Evolutionary conservation across 257 asterid species (phyloP).

Genomic region (Ehretia macrophylla): DNA sequence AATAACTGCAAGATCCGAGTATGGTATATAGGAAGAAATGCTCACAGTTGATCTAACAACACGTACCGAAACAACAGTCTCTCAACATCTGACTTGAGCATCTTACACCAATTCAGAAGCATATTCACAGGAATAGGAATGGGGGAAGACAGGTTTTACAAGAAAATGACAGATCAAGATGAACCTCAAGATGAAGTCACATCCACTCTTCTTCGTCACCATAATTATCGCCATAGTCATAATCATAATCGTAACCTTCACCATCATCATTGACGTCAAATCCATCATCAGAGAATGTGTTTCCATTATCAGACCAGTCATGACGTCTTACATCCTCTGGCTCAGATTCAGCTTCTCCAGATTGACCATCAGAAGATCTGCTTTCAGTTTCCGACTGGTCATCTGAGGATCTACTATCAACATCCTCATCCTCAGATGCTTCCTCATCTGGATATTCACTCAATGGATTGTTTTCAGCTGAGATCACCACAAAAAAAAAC

Average conservation of each 20-base stretch:
- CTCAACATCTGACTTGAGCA: neutral
- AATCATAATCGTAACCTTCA: constrained; percentile 4
- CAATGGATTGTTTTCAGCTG: constrained; percentile 78
- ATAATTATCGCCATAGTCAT: neutral
- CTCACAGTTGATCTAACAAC: neutral
- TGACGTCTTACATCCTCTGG: constrained; percentile 9
- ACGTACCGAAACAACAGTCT: neutral
- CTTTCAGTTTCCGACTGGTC: constrained; percentile 46
- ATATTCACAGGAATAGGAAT: neutral
- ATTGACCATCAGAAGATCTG: constrained; percentile 27
- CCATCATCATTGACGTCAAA: constrained; percentile 18
- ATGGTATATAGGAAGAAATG: too few relatives aligned
- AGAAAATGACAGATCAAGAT: neutral
- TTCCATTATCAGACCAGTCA: constrained; percentile 31
- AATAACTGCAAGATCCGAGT: too few relatives aligned
- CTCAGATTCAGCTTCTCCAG: constrained; percentile 25
- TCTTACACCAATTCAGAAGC: neutral
- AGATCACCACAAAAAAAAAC: constrained; percentile 8
- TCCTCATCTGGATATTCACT: constrained; percentile 92
- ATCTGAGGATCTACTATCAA: constrained; percentile 31
- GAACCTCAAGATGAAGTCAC: neutral
- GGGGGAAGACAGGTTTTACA: neutral
- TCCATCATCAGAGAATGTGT: constrained; percentile 24
- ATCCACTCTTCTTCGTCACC: constrained; percentile 26
- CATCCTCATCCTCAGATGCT: constrained; percentile 45